Evolutionary conservation across 106 monocot genomes (phyloP), one percentile per base, ranked within the genome.

Genomic region (Acorus gramineus): DNA sequence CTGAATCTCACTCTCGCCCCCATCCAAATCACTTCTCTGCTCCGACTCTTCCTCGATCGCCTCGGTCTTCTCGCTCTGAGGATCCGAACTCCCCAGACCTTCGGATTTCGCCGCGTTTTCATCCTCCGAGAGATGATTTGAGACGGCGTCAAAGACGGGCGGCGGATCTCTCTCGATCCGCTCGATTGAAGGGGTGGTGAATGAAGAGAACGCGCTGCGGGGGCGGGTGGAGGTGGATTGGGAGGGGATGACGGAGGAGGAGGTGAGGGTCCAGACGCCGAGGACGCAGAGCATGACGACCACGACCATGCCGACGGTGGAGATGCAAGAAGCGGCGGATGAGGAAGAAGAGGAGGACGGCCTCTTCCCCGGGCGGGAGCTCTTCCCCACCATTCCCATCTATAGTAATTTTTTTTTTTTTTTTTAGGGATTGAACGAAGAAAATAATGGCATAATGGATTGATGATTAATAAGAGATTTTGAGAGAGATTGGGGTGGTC

Each of bases 221-320:
- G 28, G 47, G 65, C 11, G 12, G 3, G 5, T 48, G 45, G 13
- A 28, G 14, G 42, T 63, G 50, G 72, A 8, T 42, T 66, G 2
- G 6, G 66, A 42, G 0, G 79, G 76, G 44, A 71, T 49, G 42
- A 80, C 11, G 51, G 79, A 77, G 12, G 83, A 69, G 9, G 87
- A 81, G 6, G 83, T 67, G 8, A 84, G 71, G 56, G 81, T 65
- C 78, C 80, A 84, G 3, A 82, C 68, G 4, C 78, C 83, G 49
- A 80, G 65, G 44, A 80, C 4, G 64, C 77, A 84, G 56, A 87
- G 62, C 4, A 60, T 67, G 11, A 87, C 66, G 69, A 87, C 66
- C 9, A 80, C 49, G 12, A 73, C 74, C 14, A 80, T 66, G n/a
- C 78, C 73, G 10, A 76, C 64, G 42, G 73, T 78, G 65, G 78